phyloP scores from a whole-genome alignment of 345 rosid genomes.

The Populus tremula region DNA sequence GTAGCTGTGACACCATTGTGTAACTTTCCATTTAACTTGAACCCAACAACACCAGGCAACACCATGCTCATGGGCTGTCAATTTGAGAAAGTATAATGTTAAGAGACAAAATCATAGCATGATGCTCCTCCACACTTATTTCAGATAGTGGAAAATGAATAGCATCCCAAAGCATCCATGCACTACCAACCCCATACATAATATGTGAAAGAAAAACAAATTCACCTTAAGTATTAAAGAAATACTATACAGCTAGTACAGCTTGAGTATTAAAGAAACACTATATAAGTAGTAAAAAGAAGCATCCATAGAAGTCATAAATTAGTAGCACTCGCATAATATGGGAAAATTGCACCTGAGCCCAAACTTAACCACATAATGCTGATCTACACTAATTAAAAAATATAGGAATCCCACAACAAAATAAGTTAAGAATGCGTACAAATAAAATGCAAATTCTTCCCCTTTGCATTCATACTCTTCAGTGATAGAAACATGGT shows the following conservation, averaged over 20 bases:
- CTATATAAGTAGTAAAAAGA: too few relatives aligned
- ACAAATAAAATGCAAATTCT: neutral
- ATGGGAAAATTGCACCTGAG: neutral
- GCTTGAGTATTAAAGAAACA: too few relatives aligned
- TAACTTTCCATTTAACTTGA: conserved; percentile 65
- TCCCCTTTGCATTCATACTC: neutral
- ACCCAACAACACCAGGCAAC: conserved; percentile 85
- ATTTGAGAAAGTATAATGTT: conserved; percentile 21
- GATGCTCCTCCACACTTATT: neutral
- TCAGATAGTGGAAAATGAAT: neutral
- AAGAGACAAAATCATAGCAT: conserved; percentile 4
- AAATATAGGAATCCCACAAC: neutral
- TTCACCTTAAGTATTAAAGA: too few relatives aligned
- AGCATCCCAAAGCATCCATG: neutral
- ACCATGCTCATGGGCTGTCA: conserved; percentile 93
- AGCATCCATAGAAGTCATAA: too few relatives aligned
- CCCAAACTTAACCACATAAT: neutral
- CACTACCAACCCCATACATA: too few relatives aligned
- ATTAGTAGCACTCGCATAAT: neutral
- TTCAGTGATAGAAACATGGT: neutral
- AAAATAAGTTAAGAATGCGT: neutral
- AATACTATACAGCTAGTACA: too few relatives aligned
- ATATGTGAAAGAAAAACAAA: too few relatives aligned
- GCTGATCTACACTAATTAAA: neutral
- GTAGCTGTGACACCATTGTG: conserved; percentile 85